Base-by-base conservation (phyloP, 2,329 filamentous ascomycete species). In the Penicillium sp. region DNA sequence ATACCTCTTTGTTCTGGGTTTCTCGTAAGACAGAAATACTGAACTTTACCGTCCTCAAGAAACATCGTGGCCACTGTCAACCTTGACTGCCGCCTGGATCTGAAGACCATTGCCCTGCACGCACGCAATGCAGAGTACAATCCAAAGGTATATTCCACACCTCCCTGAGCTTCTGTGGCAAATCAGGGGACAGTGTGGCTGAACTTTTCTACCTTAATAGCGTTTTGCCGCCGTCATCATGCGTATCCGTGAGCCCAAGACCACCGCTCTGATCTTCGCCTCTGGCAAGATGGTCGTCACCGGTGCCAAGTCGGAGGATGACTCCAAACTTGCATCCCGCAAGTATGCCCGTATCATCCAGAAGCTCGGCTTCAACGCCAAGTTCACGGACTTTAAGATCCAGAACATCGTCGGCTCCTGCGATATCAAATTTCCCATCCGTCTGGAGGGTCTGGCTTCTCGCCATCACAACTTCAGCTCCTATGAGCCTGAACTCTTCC, bases 311-410 rank as follows among this genome's bases (percentile, higher is more conserved):
- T 95, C 89, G 1, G 93, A 97, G 70, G 93, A 97, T 71, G 93
- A 97, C 70, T 95, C 89, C 53, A 96, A 96, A 78, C 84, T 98
- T 66, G 93, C 93, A 7, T 93, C 88, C 52, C 86, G 92, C 75
- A 98, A 98, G 76, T 97, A 97, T 69, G 93, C 93, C 46, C 91
- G 93, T 66, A 97, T 98, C 73, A 97, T 98, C 65, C 93, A 98
- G 81, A 98, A 98, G 79, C 88, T 98, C 53, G 93, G 93, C 56
- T 98, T 98, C 81, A 95, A 96, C 63, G 92, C 93, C 66, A 96
- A 96, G 82, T 97, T 98, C 75, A 96, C 91, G 60, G 93, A 98
- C 73, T 98, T 98, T 78, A 98, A 97, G 82, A 98, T 98, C 66
- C 91, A 96, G 79, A 98, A 98, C 75, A 97, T 98, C 58, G 93